A percentile compares a stretch with the other conserved stretches of the same genome.
Evolutionary conservation across 495 filamentous ascomycete species (phyloP).

Genomic region (Elasticomyces elasticus): DNA sequence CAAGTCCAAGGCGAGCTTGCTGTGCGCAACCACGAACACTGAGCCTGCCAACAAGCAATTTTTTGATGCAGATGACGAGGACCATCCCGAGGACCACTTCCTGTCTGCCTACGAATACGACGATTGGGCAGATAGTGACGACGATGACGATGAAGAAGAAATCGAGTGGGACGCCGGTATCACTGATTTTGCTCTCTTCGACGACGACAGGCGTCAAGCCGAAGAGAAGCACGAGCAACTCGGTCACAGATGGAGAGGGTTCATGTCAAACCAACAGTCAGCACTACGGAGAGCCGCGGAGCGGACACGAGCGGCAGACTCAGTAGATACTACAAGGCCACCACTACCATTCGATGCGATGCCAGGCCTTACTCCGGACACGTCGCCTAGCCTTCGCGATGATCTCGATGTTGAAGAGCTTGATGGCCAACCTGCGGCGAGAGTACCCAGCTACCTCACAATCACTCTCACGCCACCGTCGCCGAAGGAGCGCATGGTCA

Average conservation of each 20-base stretch:
- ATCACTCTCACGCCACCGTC: slow-evolving; percentile 1
- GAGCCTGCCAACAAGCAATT: neutral
- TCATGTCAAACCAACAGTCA: slow-evolving; percentile 2
- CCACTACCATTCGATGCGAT: slow-evolving; percentile 1
- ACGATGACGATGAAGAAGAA: slow-evolving; percentile 10
- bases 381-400: slow-evolving; percentile 15
- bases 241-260: slow-evolving; percentile 5
- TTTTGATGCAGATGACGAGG: slow-evolving; percentile 15
- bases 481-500: neutral
- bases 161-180: slow-evolving; percentile 21
- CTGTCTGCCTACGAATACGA: slow-evolving; percentile 16
- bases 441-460: slow-evolving; percentile 7
- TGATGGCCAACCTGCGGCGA: neutral
- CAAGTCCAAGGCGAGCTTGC: neutral
- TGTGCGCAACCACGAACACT: neutral
- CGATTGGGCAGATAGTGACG: slow-evolving; percentile 9
- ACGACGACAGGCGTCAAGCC: slow-evolving; percentile 9
- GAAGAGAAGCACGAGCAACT: slow-evolving; percentile 1
- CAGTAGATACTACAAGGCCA: neutral
- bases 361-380: slow-evolving; percentile 17
- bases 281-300: slow-evolving; percentile 11
- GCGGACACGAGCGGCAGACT: neutral
- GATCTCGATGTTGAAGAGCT: slow-evolving; percentile 10
- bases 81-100: slow-evolving; percentile 21
- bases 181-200: slow-evolving; percentile 20